Percentiles rank a stretch among this genome's conserved stretches.
These are phyloP conservation scores for Rugiboletus extremiorientalis DNA, from an alignment of 1,284 basidiomycete species.

Conservation along the genomic window DNA sequence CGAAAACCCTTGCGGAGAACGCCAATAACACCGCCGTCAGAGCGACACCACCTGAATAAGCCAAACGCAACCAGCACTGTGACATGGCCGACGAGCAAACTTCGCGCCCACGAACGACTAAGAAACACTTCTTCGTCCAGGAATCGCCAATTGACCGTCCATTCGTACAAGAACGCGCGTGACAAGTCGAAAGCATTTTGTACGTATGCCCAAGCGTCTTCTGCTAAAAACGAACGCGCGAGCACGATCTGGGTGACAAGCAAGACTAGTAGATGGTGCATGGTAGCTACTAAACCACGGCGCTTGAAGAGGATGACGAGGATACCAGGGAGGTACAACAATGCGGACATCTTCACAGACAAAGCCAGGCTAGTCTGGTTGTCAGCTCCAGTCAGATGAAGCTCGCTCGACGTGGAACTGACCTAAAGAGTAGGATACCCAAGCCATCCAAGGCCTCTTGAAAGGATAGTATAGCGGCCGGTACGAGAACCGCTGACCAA, in stretches of 20 bases:
- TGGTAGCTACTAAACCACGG: slow-evolving; percentile 58
- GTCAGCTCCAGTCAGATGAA: slow-evolving; percentile 9
- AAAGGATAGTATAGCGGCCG: slow-evolving; percentile 62
- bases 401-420: slow-evolving; percentile 25
- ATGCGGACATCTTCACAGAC: slow-evolving; percentile 94
- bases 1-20: slow-evolving; percentile 60
- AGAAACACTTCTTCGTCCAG: slow-evolving; percentile 77
- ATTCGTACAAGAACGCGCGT: slow-evolving; percentile 89
- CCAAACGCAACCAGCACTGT: slow-evolving; percentile 66
- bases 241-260: slow-evolving; percentile 59
- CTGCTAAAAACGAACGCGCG: slow-evolving; percentile 71
- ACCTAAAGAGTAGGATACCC: slow-evolving; percentile 77
- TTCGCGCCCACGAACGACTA: slow-evolving; percentile 57
- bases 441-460: slow-evolving; percentile 58
- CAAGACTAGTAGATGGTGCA: slow-evolving; percentile 57
- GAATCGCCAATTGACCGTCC: slow-evolving; percentile 99
- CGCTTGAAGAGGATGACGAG: slow-evolving; percentile 79
- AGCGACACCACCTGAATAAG: slow-evolving; percentile 67
- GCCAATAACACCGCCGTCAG: slow-evolving; percentile 59
- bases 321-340: slow-evolving; percentile 91
- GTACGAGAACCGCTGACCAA: slow-evolving; percentile 69
- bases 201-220: slow-evolving; percentile 67
- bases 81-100: slow-evolving; percentile 70
- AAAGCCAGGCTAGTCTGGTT: slow-evolving; percentile 64
- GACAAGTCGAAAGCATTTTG: slow-evolving; percentile 84